These are phyloP conservation scores for Sclerotinia sclerotiorum DNA, from an alignment of 2,329 filamentous ascomycete species.

Conservation along the genomic window DNA sequence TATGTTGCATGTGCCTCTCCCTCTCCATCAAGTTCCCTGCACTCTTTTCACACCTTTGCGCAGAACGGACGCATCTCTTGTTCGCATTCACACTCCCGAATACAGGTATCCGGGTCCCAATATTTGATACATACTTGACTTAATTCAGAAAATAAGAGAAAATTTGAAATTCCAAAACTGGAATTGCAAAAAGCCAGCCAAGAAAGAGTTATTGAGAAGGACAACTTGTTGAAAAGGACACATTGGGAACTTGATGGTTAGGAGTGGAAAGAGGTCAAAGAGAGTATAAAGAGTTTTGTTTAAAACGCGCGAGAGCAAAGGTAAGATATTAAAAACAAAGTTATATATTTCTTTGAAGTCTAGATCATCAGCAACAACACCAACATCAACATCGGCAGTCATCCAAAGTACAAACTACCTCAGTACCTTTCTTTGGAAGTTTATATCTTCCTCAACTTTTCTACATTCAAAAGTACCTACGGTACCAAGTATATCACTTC, in stretches of 20 bases:
- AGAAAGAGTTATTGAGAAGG: constrained; percentile 7
- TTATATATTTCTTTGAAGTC: constrained; percentile 10
- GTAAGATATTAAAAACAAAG: constrained; percentile 6
- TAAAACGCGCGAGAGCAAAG: neutral
- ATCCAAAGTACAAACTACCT: neutral
- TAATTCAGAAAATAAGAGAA: neutral
- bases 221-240: constrained; percentile 1
- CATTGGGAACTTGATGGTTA: neutral
- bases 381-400: neutral
- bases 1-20: constrained; percentile 2
- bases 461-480: neutral
- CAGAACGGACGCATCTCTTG: constrained; percentile 9
- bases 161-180: neutral
- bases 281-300: constrained; percentile 7
- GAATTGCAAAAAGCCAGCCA: neutral
- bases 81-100: neutral
- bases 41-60: neutral
- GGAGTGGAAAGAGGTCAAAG: constrained; percentile 1
- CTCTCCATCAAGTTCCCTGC: constrained; percentile 3
- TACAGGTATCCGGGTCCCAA: constrained; percentile 13
- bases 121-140: neutral
- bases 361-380: too few species aligned
- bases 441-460: neutral
- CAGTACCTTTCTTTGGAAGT: neutral
- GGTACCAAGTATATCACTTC: neutral